Percentiles rank a stretch among this genome's conserved stretches.
Evolutionary conservation across 768 basidiomycete genomes (phyloP).

Genomic region (Trametes cubensis): DNA sequence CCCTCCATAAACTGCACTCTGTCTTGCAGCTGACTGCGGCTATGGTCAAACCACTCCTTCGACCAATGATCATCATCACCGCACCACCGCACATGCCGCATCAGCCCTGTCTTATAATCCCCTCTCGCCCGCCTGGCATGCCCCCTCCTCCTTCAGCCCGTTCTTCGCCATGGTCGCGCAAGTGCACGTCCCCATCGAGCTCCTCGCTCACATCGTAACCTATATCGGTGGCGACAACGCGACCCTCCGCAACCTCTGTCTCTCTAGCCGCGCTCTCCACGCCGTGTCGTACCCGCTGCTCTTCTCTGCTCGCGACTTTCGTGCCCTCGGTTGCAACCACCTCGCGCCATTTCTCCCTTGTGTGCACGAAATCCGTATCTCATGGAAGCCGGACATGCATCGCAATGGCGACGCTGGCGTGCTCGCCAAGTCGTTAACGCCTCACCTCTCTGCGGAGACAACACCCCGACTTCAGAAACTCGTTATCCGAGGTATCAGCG

Average conservation of each 20-base stretch:
- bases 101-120: not conserved
- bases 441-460: constrained; percentile 4
- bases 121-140: not conserved
- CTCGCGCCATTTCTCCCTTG: constrained; percentile 6
- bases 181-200: constrained; percentile 12
- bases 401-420: constrained; percentile 1
- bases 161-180: not conserved
- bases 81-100: not conserved
- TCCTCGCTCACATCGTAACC: constrained; percentile 14
- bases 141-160: not conserved
- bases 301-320: constrained; percentile 13
- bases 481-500: constrained; percentile 8
- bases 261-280: constrained; percentile 6
- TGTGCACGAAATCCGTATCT: constrained; percentile 10
- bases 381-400: constrained; percentile 17
- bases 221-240: constrained; percentile 6
- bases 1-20: not conserved
- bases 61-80: not conserved
- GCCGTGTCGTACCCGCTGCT: constrained; percentile 12
- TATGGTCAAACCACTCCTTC: not conserved
- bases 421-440: constrained; percentile 1
- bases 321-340: not conserved
- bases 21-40: not conserved
- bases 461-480: constrained; percentile 14
- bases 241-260: constrained; percentile 10